Evolutionary conservation across 805 yeast genomes (phyloP), one percentile per base, ranked within the genome.

Genomic region (Suhomyces canberraensis): DNA sequence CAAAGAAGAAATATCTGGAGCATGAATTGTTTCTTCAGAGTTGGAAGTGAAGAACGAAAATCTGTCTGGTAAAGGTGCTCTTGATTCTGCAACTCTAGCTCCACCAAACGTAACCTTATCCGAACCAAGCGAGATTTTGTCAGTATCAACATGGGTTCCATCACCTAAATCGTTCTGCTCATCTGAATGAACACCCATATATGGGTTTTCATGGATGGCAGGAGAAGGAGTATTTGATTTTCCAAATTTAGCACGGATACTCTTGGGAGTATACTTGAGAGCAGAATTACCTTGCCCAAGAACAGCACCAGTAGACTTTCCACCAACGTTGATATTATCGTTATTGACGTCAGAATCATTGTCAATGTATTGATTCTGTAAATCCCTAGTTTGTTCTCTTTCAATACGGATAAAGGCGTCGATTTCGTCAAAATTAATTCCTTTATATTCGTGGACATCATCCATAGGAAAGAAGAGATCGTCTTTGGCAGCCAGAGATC

Each of bases 381-480:
- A 37, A 26, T 45, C 42, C 11, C 37, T 31, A 28, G 51, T 71
- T 50, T 76, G 75, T 40, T 69, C 75, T 41, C 80, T 64, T 47
- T 78, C 81, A 37, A 77, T 83, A 36, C 69, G 69, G 29, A 84
- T 79, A 53, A 84, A 87, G 48, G 84, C 93, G 40, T 87, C 96
- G 46, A 91, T 75, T 52, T 89, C 97, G 52, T 80, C 88, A 52
- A 91, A 87, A 60, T 91, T 96, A 47, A 93, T 86, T 13, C 95
- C 96, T 42, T 79, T 80, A 27, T 76, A 66, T 36, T 70, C 64
- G 43, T 67, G 73, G 42, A 81, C 83, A 3, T 84, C 80, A 33
- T 79, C 66, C 87, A 88, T 83, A 2, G 98, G 98, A 62, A 90
- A 90, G 69, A 98, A 91, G 29, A 91, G 98, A 73, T 91, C 98